These are phyloP conservation scores for Yamagishiella unicocca DNA, from an alignment of 139 green algal genomes.

Conservation along the genomic window DNA sequence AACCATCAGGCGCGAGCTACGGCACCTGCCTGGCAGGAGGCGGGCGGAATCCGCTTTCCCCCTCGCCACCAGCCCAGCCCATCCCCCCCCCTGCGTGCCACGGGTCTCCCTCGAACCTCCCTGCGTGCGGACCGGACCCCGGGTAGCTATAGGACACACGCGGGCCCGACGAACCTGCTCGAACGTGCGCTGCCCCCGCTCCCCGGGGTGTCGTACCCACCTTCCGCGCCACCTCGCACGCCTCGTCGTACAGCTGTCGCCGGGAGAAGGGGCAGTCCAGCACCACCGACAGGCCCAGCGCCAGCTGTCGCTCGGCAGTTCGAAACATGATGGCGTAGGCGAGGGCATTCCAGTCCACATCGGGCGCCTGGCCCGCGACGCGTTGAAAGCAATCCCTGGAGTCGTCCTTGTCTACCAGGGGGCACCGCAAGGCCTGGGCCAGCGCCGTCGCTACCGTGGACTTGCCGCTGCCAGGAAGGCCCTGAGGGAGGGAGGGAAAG, in stretches of 20 bases:
- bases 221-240: conserved; percentile 52
- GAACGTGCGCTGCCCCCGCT: no score
- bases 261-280: conserved; percentile 83
- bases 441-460: conserved; percentile 60
- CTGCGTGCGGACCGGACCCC: no score
- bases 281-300: conserved; percentile 59
- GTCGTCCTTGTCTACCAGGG: conserved; percentile 89
- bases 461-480: conserved; percentile 63
- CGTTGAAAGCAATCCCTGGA: conserved; percentile 65
- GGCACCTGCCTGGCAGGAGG: no score
- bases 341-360: conserved; percentile 72
- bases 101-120: no score
- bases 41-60: no score
- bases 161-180: no score
- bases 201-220: no score
- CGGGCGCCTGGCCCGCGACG: neutral
- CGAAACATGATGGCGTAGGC: conserved; percentile 84
- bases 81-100: no score
- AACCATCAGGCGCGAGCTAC: no score
- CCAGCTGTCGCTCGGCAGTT: neutral
- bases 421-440: conserved; percentile 58
- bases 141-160: no score
- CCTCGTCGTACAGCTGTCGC: conserved; percentile 68
- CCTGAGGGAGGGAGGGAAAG: no score
- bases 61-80: no score